These are phyloP conservation scores for Jatropha podagrica DNA, from an alignment of 441 rosid genomes.

Conservation along the genomic window DNA sequence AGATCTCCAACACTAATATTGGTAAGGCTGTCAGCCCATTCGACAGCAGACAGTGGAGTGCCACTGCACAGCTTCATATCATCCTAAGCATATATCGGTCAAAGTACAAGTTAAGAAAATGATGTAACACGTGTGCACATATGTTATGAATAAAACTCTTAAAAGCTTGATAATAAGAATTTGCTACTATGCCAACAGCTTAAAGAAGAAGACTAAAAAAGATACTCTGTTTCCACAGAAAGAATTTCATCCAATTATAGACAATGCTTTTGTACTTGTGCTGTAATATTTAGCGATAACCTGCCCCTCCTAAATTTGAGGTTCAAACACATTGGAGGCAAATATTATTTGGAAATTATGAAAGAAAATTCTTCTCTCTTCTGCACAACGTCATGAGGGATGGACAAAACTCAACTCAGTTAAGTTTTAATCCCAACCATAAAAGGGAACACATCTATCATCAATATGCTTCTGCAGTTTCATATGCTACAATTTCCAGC, in stretches of 20 bases:
- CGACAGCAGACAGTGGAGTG: constrained; percentile 62
- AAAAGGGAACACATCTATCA: not conserved
- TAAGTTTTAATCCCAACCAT: not conserved
- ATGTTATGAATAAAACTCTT: not conserved
- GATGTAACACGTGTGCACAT: not conserved
- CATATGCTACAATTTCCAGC: not conserved
- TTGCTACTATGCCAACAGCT: not conserved
- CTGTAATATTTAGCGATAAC: too few species aligned
- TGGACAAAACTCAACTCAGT: not conserved
- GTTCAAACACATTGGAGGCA: constrained; percentile 3
- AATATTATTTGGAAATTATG: not conserved
- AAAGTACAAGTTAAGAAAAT: constrained; percentile 24
- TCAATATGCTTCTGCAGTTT: constrained; percentile 1
- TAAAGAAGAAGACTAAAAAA: not conserved
- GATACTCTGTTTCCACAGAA: not conserved
- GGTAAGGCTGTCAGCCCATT: constrained; percentile 97
- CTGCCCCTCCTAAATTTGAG: not conserved
- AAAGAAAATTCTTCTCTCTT: not conserved
- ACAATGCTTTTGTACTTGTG: too few species aligned
- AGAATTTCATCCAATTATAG: too few species aligned
- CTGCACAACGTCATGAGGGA: not conserved
- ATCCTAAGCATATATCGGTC: constrained; percentile 36
- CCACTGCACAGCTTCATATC: constrained; percentile 37
- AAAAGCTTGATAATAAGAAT: not conserved
- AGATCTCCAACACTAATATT: constrained; percentile 90